phyloP scores from a whole-genome alignment of 2,329 filamentous ascomycete genomes.

The Botrytis sinoallii region DNA sequence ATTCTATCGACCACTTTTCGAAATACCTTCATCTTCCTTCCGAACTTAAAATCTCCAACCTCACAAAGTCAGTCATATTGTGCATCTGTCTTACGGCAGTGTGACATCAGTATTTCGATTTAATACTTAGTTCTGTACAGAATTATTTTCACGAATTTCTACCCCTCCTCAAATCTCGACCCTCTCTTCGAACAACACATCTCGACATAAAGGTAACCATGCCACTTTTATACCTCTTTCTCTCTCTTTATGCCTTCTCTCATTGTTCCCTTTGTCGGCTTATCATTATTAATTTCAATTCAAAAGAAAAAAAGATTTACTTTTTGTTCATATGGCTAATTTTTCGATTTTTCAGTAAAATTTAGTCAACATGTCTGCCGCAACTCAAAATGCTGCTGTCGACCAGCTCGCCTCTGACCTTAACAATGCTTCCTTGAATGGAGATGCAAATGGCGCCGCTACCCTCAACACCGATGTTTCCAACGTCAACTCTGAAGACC shows the following conservation, averaged over 20 bases:
- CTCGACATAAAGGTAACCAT: slow-evolving; percentile 30
- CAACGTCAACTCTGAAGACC: slow-evolving; percentile 53
- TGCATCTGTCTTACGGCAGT: slow-evolving; percentile 18
- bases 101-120: slow-evolving; percentile 17
- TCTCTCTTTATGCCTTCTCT: slow-evolving; percentile 16
- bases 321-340: slow-evolving; percentile 21
- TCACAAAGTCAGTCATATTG: background rate
- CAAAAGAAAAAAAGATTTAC: background rate
- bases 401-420: slow-evolving; percentile 80
- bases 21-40: slow-evolving; percentile 22
- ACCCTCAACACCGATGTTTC: slow-evolving; percentile 73
- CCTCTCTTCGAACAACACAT: slow-evolving; percentile 27
- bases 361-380: slow-evolving; percentile 56
- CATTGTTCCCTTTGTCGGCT: slow-evolving; percentile 5
- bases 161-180: slow-evolving; percentile 20
- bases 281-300: background rate
- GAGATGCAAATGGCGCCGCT: slow-evolving; percentile 63
- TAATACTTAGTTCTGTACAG: slow-evolving; percentile 25
- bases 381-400: slow-evolving; percentile 59
- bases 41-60: slow-evolving; percentile 6
- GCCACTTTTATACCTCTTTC: slow-evolving; percentile 12
- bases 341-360: slow-evolving; percentile 20
- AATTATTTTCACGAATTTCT: slow-evolving; percentile 23
- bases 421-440: slow-evolving; percentile 67
- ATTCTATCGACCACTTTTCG: slow-evolving; percentile 11